A percentile compares a stretch with the other conserved stretches of the same genome.
These are phyloP conservation scores for Rhodosporidiobolus odoratus DNA, from an alignment of 768 basidiomycete species.

Conservation along the genomic window DNA sequence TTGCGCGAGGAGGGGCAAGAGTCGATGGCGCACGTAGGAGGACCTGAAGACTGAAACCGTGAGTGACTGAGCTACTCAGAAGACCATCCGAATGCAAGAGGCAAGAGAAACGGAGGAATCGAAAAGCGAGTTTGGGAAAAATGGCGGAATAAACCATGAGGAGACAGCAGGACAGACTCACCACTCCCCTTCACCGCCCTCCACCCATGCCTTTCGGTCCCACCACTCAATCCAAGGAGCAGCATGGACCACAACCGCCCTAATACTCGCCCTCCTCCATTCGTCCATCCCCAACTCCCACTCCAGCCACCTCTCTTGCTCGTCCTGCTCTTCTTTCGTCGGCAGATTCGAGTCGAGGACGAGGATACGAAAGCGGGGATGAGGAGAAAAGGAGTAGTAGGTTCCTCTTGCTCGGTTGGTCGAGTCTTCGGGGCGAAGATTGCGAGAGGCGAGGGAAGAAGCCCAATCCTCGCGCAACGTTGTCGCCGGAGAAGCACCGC, in stretches of 20 bases:
- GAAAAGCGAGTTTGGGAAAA: not conserved
- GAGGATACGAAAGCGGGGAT: slow-evolving; percentile 24
- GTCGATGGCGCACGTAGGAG: slow-evolving; percentile 24
- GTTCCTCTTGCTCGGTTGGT: not conserved
- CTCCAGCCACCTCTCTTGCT: slow-evolving; percentile 33
- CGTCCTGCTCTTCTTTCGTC: slow-evolving; percentile 9
- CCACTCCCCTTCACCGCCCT: slow-evolving; percentile 29
- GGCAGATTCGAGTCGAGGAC: slow-evolving; percentile 36
- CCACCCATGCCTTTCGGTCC: slow-evolving; percentile 28
- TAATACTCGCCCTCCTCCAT: slow-evolving; percentile 24
- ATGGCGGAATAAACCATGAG: not conserved
- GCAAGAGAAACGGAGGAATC: no score
- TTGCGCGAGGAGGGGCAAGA: slow-evolving; percentile 22
- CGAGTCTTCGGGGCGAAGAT: not conserved
- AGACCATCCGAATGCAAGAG: no score
- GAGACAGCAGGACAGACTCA: no score
- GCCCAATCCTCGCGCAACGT: slow-evolving; percentile 6
- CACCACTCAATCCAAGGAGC: slow-evolving; percentile 38
- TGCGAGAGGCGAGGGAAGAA: not conserved
- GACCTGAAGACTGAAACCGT: no score
- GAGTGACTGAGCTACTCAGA: no score
- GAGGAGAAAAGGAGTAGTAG: slow-evolving; percentile 23
- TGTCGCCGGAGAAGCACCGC: not conserved
- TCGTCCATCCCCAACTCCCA: slow-evolving; percentile 18
- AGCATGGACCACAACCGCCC: slow-evolving; percentile 31